Evolutionary conservation across 2,329 filamentous ascomycete genomes (phyloP).

Genomic region (Neobulgaria alba): DNA sequence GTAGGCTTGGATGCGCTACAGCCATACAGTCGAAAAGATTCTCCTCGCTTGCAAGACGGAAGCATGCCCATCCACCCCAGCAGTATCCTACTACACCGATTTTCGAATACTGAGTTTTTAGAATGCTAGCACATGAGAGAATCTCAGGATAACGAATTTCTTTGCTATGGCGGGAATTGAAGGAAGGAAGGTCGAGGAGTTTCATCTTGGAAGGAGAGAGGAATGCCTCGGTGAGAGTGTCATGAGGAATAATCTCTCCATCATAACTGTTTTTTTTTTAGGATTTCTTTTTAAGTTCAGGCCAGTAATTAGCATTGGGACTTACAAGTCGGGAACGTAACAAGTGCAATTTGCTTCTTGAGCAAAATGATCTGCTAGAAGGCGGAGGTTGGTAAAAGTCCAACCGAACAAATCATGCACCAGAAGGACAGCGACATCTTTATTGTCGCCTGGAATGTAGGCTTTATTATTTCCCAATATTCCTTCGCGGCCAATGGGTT

Average conservation of each 20-base stretch:
- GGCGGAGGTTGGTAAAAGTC: slow-evolving; percentile 35
- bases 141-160: slow-evolving; percentile 16
- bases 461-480: slow-evolving; percentile 28
- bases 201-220: slow-evolving; percentile 6
- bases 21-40: slow-evolving; percentile 27
- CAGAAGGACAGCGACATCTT: slow-evolving; percentile 30
- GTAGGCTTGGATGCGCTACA: slow-evolving; percentile 23
- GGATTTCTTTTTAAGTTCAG: no score
- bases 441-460: slow-evolving; percentile 33
- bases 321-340: slow-evolving; percentile 31
- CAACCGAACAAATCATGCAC: slow-evolving; percentile 36
- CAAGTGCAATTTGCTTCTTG: slow-evolving; percentile 37
- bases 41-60: slow-evolving; percentile 13
- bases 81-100: slow-evolving; percentile 16
- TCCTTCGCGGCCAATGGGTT: slow-evolving; percentile 28
- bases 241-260: neutral
- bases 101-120: slow-evolving; percentile 9
- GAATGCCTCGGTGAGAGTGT: neutral
- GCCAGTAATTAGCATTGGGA: no score
- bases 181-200: slow-evolving; percentile 23
- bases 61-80: slow-evolving; percentile 16
- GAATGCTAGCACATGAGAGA: slow-evolving; percentile 8
- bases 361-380: slow-evolving; percentile 40
- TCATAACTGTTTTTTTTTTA: neutral
- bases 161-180: slow-evolving; percentile 8